phyloP scores from a whole-genome alignment of 371 early-diverging fungal species.

The Sporodiniella umbellata region DNA sequence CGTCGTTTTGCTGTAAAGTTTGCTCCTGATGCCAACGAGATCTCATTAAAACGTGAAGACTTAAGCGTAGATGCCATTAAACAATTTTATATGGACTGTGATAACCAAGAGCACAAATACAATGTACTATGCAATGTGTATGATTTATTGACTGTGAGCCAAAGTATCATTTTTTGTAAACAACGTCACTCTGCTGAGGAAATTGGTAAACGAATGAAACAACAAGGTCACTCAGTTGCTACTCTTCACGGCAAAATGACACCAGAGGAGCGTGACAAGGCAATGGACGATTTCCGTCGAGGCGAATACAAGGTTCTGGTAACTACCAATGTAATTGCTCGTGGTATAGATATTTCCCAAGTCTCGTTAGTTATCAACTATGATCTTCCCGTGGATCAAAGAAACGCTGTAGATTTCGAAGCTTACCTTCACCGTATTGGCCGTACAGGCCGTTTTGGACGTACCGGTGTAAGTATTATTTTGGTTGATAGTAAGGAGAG shows the following conservation, averaged over 20 bases:
- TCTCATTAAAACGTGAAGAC: slow-evolving; percentile 85
- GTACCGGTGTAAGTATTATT: slow-evolving; percentile 95
- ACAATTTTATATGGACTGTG: slow-evolving; percentile 96
- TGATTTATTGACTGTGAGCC: slow-evolving; percentile 90
- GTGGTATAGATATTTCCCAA: slow-evolving; percentile 97
- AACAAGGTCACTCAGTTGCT: slow-evolving; percentile 82
- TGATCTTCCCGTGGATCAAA: slow-evolving; percentile 81
- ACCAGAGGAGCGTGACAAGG: slow-evolving; percentile 81
- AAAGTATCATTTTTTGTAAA: slow-evolving; percentile 97
- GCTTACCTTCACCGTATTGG: slow-evolving; percentile 99
- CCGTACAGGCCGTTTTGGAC: slow-evolving; percentile 98
- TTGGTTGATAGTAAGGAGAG: slow-evolving; percentile 82
- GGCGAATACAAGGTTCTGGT: slow-evolving; percentile 94
- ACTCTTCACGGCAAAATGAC: slow-evolving; percentile 89
- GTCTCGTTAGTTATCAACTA: slow-evolving; percentile 98
- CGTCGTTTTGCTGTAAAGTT: slow-evolving; percentile 74
- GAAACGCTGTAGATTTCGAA: slow-evolving; percentile 75
- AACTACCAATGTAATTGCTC: slow-evolving; percentile 94
- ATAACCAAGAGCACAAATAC: slow-evolving; percentile 73
- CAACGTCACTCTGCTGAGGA: slow-evolving; percentile 81
- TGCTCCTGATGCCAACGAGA: slow-evolving; percentile 83
- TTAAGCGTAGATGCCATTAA: slow-evolving; percentile 94
- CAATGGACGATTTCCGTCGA: slow-evolving; percentile 92
- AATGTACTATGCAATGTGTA: slow-evolving; percentile 85
- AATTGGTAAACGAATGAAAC: slow-evolving; percentile 73